Evolutionary conservation across 2,329 filamentous ascomycete genomes (phyloP), one percentile per base, ranked within the genome.

Genomic region (Scytalidium lignicola): DNA sequence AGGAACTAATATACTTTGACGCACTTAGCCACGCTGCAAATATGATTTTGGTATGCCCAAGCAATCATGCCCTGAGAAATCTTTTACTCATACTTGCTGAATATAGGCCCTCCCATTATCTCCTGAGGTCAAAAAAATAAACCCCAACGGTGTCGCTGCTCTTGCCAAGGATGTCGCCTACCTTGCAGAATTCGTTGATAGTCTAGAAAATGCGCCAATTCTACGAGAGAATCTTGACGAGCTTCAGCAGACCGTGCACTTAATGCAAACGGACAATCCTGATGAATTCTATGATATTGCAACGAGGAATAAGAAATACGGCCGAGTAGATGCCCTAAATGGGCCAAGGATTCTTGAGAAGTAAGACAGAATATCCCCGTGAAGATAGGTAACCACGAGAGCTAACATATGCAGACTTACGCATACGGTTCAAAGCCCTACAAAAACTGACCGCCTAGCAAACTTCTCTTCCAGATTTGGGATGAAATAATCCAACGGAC

Each of bases 1-100:
- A 97, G 65, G 90, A 96, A 65, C 82, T 96, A 49, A 96, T 99
- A 60, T 97, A 99, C 71, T 96, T 96, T 63, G 93, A 97, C 65
- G 93, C 93, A 0, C 78, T 99, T 29, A 90, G 85, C 48, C 93
- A 99, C 67, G 90, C 93, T 2, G 86, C 89, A 3, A 87, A 87
- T 53, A 89, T 87, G 67, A 93, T 96, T 49, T 69, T 96, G 54
- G 86, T 88, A 65, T 58, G 76, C 63, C 18, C 10, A 9, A 15
- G 6, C 15, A n/a, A 8, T n/a, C 32, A 37, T 37, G 32, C 41
- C 41, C 22, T 21, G 4, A 21, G n/a, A 10, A 19, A n/a, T 23
- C 41, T 44, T 26, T 4, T 15, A 37, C 32, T 37, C 15, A 37
- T 5, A 37, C 15, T 7, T 8, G 15, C 15, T 37, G 23, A 26